phyloP scores from a whole-genome alignment of 2,329 filamentous ascomycete genomes.

The Aspergillus pseudonomiae region DNA sequence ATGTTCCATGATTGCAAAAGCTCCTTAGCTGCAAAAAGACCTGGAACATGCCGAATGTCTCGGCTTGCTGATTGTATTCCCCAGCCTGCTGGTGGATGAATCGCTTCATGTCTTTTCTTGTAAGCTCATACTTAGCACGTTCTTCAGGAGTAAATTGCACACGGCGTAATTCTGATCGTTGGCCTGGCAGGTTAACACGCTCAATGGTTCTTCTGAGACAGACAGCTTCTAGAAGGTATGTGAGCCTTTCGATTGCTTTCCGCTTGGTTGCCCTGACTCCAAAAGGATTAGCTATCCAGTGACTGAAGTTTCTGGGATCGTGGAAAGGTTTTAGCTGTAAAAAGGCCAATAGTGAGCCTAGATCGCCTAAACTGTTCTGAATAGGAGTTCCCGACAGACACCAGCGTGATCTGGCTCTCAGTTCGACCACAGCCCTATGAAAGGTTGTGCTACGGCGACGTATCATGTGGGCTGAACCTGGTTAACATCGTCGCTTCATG shows the following conservation, averaged over 20 bases:
- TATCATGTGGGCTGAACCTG: slow-evolving; percentile 52
- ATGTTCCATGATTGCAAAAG: slow-evolving; percentile 13
- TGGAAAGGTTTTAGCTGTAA: slow-evolving; percentile 36
- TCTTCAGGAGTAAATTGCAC: not conserved
- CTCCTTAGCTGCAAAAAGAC: slow-evolving; percentile 18
- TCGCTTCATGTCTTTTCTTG: not conserved
- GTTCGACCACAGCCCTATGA: slow-evolving; percentile 45
- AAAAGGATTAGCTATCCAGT: slow-evolving; percentile 38
- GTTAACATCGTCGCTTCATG: not conserved
- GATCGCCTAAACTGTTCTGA: slow-evolving; percentile 57
- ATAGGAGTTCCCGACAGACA: slow-evolving; percentile 59
- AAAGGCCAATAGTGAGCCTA: slow-evolving; percentile 56
- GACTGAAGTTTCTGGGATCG: not conserved
- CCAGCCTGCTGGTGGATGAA: not conserved
- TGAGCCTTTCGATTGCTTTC: slow-evolving; percentile 20
- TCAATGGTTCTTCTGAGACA: slow-evolving; percentile 29
- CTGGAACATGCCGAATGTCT: slow-evolving; percentile 50
- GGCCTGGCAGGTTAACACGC: slow-evolving; percentile 26
- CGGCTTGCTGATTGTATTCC: slow-evolving; percentile 1
- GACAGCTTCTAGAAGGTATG: slow-evolving; percentile 35
- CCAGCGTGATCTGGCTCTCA: slow-evolving; percentile 54
- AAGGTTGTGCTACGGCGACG: slow-evolving; percentile 52
- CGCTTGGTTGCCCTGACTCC: slow-evolving; percentile 24
- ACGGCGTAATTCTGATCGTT: not conserved
- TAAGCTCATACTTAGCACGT: not conserved